Conservation (phyloP, 1,284 basidiomycete species). For the Mycosarcoma maydis region DNA sequence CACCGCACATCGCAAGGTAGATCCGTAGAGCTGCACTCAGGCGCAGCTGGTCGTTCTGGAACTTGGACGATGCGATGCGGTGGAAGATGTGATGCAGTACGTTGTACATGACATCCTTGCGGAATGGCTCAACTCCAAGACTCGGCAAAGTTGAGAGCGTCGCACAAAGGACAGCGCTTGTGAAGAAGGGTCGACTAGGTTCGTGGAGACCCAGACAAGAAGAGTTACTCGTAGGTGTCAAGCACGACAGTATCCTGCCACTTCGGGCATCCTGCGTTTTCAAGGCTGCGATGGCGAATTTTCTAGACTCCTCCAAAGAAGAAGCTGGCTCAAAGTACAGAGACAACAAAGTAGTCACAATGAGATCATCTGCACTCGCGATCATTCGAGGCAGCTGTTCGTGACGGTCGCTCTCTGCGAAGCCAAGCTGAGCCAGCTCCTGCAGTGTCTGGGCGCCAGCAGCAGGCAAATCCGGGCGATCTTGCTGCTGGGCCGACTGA, state of each 20-base stretch:
- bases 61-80: conserved; percentile 75
- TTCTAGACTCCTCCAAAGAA: conserved; percentile 7
- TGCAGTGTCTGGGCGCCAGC: conserved; percentile 12
- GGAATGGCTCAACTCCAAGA: conserved; percentile 18
- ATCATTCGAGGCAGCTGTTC: conserved; percentile 17
- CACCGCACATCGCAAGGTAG: conserved; percentile 46
- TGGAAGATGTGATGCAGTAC: conserved; percentile 75
- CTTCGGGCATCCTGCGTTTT: conserved; percentile 4
- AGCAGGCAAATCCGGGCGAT: not conserved
- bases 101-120: conserved; percentile 34
- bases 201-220: conserved; percentile 22
- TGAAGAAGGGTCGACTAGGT: conserved; percentile 43
- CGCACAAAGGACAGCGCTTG: conserved; percentile 16
- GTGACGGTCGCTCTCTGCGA: conserved; percentile 8
- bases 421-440: conserved; percentile 17
- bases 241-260: conserved; percentile 6
- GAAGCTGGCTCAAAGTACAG: conserved; percentile 26
- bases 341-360: conserved; percentile 16
- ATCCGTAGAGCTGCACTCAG: conserved; percentile 76
- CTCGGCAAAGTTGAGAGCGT: conserved; percentile 10
- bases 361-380: conserved; percentile 19
- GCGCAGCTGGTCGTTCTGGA: conserved; percentile 86
- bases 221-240: conserved; percentile 6
- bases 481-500: conserved; percentile 53
- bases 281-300: conserved; percentile 3